Conservation (phyloP, 2,329 filamentous ascomycete species). For the Chrysosporium queenslandicum region DNA sequence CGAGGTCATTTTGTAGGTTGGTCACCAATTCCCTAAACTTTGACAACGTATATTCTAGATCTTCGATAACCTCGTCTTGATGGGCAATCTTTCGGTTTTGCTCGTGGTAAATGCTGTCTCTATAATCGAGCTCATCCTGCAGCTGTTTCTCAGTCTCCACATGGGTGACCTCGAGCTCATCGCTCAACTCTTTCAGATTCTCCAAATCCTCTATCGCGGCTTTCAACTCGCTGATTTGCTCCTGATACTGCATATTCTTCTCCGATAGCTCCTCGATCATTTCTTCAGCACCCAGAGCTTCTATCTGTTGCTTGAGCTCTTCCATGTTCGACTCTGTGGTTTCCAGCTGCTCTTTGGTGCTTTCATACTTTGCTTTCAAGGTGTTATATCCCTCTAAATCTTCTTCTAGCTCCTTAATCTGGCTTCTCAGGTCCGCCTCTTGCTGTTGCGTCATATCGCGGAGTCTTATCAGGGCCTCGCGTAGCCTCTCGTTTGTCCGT, state of each 20-base stretch:
- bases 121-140: constrained; percentile 84
- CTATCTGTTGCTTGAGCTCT: constrained; percentile 81
- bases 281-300: constrained; percentile 79
- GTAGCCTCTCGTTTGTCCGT: constrained; percentile 74
- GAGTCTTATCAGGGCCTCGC: constrained; percentile 72
- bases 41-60: constrained; percentile 81
- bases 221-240: constrained; percentile 73
- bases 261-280: constrained; percentile 89
- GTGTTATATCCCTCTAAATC: constrained; percentile 58
- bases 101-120: constrained; percentile 74
- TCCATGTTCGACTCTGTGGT: constrained; percentile 66
- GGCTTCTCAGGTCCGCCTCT: constrained; percentile 65
- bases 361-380: constrained; percentile 59
- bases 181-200: constrained; percentile 79
- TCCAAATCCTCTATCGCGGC: constrained; percentile 78
- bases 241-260: constrained; percentile 71
- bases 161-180: constrained; percentile 89
- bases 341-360: constrained; percentile 61
- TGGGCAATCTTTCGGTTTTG: constrained; percentile 61
- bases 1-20: constrained; percentile 72
- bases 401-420: constrained; percentile 63
- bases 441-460: constrained; percentile 80
- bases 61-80: constrained; percentile 70
- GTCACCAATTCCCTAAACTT: constrained; percentile 83
- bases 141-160: constrained; percentile 88